Conservation (phyloP, 768 basidiomycete species). For the Leccinum subgranulosum region DNA sequence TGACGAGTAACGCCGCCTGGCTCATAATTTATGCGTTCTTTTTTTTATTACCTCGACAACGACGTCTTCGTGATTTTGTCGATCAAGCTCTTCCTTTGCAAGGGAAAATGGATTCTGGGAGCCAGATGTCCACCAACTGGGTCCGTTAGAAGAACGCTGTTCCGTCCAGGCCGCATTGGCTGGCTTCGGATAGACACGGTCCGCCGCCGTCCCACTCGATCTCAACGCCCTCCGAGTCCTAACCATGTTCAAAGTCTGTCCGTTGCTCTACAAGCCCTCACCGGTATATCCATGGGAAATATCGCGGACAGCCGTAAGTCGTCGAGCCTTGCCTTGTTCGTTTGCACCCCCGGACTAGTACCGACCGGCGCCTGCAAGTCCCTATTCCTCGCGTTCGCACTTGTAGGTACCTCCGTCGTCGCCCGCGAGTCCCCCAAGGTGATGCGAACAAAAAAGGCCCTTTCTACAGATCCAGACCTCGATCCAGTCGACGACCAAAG, state of each 20-base stretch:
- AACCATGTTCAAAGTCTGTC: constrained; percentile 49
- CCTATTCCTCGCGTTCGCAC: constrained; percentile 33
- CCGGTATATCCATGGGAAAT: constrained; percentile 90
- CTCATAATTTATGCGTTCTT: too few species aligned
- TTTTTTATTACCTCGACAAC: too few species aligned
- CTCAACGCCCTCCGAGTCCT: background rate
- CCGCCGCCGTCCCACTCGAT: background rate
- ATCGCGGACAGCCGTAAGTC: constrained; percentile 88
- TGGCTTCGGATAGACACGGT: constrained; percentile 21
- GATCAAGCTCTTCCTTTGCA: too few species aligned
- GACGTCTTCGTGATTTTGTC: too few species aligned
- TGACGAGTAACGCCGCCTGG: too few species aligned
- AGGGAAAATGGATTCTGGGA: too few species aligned
- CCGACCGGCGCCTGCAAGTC: constrained; percentile 72
- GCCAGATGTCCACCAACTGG: too few species aligned
- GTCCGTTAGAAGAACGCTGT: too few species aligned
- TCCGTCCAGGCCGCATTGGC: too few species aligned
- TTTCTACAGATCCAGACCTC: background rate
- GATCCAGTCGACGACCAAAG: constrained; percentile 27
- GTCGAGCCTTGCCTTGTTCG: background rate
- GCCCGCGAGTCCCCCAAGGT: constrained; percentile 67
- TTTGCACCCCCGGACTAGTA: constrained; percentile 36
- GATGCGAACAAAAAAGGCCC: constrained; percentile 31
- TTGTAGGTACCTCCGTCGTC: constrained; percentile 58
- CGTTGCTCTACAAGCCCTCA: constrained; percentile 87